Conservation (phyloP, 1,284 basidiomycete species). For the Cryptococcus sp. region DNA sequence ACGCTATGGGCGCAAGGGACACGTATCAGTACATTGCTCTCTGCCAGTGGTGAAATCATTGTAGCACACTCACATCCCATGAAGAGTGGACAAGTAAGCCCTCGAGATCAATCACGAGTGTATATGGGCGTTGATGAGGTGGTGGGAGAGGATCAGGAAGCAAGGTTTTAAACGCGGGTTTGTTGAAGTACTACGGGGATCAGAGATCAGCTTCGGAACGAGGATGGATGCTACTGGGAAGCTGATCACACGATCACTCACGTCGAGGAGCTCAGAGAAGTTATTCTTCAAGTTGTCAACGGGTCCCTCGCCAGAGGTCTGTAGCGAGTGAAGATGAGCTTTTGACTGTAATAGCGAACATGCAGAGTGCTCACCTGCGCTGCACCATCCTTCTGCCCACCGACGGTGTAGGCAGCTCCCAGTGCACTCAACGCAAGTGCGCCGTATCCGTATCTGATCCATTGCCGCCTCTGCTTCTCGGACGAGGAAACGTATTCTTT, state of each 20-base stretch:
- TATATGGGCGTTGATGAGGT: constrained; percentile 87
- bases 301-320: neutral
- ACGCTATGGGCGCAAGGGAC: constrained; percentile 57
- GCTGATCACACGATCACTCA: constrained; percentile 15
- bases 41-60: neutral
- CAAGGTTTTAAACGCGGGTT: constrained; percentile 88
- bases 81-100: constrained; percentile 87
- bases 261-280: constrained; percentile 35
- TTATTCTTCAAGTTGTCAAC: constrained; percentile 36
- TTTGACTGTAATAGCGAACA: neutral
- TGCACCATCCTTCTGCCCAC: neutral
- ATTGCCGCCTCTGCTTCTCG: constrained; percentile 64
- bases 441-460: constrained; percentile 59
- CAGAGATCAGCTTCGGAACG: neutral
- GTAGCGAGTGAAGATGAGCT: neutral
- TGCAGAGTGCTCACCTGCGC: neutral
- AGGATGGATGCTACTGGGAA: constrained; percentile 10
- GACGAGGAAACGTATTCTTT: constrained; percentile 61
- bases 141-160: constrained; percentile 84
- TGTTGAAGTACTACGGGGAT: constrained; percentile 71
- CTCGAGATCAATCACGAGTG: constrained; percentile 86
- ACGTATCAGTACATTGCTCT: neutral
- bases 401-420: constrained; percentile 54
- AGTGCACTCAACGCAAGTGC: constrained; percentile 59
- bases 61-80: constrained; percentile 78